Evolutionary conservation across 306 rosid species (phyloP).

Genomic region (Bauhinia variegata): DNA sequence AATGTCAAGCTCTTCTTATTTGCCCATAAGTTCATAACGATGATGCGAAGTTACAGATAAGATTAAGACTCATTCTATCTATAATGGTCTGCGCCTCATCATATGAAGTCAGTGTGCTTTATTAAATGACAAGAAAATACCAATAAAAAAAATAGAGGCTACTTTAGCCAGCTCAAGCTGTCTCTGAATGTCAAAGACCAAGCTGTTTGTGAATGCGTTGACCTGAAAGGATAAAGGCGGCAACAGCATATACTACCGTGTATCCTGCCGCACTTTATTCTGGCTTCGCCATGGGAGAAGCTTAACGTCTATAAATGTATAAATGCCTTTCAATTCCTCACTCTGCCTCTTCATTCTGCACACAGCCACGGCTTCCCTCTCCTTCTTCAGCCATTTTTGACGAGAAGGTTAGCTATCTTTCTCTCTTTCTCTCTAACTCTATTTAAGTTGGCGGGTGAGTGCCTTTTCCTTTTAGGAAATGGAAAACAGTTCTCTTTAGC

Average conservation of each 20-base stretch:
- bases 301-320: background rate
- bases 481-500: background rate
- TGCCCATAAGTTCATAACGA: background rate
- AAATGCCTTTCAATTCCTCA: background rate
- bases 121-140: background rate
- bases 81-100: background rate
- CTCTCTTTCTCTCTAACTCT: background rate
- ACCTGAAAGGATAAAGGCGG: slow-evolving; percentile 4
- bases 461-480: background rate
- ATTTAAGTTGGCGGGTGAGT: slow-evolving; percentile 8
- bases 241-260: slow-evolving; percentile 19
- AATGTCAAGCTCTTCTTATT: too few relatives aligned
- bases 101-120: background rate
- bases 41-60: background rate
- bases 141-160: background rate
- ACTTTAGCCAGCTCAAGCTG: too few relatives aligned
- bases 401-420: slow-evolving; percentile 27
- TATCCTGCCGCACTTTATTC: slow-evolving; percentile 33
- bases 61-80: background rate
- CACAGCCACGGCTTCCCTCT: slow-evolving; percentile 4
- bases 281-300: background rate
- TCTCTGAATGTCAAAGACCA: slow-evolving; percentile 1
- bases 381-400: background rate
- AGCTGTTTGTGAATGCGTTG: slow-evolving; percentile 36
- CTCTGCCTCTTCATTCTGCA: background rate